Percentiles rank a stretch among this genome's conserved stretches.
Evolutionary conservation across 352 stramenopile species (phyloP).

Genomic region (Phytophthora melonis): DNA sequence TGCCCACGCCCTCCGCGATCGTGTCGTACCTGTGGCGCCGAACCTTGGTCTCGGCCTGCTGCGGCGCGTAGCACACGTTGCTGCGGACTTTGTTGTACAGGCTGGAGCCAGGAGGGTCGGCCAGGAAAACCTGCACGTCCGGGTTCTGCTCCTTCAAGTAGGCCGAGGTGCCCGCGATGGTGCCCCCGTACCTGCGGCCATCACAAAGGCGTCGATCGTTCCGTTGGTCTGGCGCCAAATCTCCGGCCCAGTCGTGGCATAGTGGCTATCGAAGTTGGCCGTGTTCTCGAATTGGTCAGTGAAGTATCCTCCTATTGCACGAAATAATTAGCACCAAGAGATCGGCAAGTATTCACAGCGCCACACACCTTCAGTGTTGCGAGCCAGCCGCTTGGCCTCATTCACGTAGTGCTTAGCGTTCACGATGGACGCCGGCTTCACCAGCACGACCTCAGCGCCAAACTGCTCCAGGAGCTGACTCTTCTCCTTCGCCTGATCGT

Average conservation of each 20-base stretch:
- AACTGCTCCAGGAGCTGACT: constrained; percentile 81
- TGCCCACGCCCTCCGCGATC: constrained; percentile 97
- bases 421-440: constrained; percentile 95
- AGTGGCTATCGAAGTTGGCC: constrained; percentile 96
- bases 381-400: constrained; percentile 89
- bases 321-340: background rate
- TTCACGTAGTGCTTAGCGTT: constrained; percentile 99
- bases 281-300: constrained; percentile 99
- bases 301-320: constrained; percentile 91
- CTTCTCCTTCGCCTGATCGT: constrained; percentile 97
- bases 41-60: constrained; percentile 95
- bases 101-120: constrained; percentile 97
- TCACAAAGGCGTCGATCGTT: constrained; percentile 96
- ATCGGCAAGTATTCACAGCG: background rate
- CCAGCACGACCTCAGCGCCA: constrained; percentile 88
- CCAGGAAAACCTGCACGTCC: constrained; percentile 93
- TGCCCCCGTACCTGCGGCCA: constrained; percentile 99
- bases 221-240: constrained; percentile 95
- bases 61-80: constrained; percentile 95
- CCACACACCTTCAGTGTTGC: constrained; percentile 74
- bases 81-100: constrained; percentile 96
- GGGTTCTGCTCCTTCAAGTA: constrained; percentile 94
- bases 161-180: constrained; percentile 95
- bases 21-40: constrained; percentile 95
- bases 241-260: constrained; percentile 95